Evolutionary conservation across 805 yeast species (phyloP), one percentile per base, ranked within the genome.

Genomic region (Nematodospora valgi): DNA sequence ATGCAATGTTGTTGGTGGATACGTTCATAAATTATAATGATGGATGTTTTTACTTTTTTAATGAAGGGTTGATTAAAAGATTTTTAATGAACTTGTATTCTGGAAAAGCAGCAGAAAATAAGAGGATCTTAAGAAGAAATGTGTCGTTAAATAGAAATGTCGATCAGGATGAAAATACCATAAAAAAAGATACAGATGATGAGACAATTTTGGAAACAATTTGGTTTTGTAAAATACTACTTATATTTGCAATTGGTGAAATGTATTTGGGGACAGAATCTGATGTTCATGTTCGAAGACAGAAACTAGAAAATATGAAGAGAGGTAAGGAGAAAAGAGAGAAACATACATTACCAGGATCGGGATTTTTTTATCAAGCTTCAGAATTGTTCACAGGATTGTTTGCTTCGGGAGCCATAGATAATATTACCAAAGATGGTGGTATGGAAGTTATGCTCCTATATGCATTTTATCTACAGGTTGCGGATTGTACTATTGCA

Each of bases 1-100:
- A 83, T 54, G 88, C 91, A 5, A 74, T 81, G 74, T 54, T 82
- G 10, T 59, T 84, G 32, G 84, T 84, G 9, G 91, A 84, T 51
- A 80, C 86, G 0, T 84, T 84, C 46, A 74, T 84, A 35, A 80
- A 82, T 34, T 84, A 82, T 54, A 84, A 84, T 48, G 93, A 83
- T 56, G 93, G 89, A 1, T 84, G 94, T 47, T 84, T 84, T 54
- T 84, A 84, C 58, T 84, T 84, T 49, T 84, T 84, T 62, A 84
- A 84, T 51, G 94, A 84, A 54, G 94, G 94, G 1, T 51, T 82
- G 14, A 86, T 82, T 16, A 83, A 82, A 49, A 75, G 76, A 45
- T 80, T 77, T 41, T 54, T 84, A 35, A 72, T 77, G 60, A 68
- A 80, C 41, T 67, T 82, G 15, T 84, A 82, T 52, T 74, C 80